A percentile compares a stretch with the other conserved stretches of the same genome.
These are phyloP conservation scores for Penicillium silybi DNA, from an alignment of 495 filamentous ascomycete species.

Conservation along the genomic window DNA sequence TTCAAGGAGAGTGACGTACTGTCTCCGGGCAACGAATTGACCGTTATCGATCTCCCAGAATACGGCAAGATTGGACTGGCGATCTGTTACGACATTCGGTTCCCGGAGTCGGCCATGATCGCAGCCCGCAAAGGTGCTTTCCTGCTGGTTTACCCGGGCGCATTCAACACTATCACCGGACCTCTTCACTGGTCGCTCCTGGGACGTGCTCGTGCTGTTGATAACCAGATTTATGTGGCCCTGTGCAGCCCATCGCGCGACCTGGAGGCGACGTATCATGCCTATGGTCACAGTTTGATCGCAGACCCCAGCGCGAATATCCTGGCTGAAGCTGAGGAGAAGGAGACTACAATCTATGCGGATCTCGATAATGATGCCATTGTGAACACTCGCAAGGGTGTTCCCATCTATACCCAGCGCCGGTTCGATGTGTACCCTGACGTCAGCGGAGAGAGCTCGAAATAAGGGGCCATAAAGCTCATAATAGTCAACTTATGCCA, in stretches of 20 bases:
- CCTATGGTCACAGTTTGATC: conserved; percentile 87
- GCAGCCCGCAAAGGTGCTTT: conserved; percentile 82
- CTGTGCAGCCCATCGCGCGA: conserved; percentile 90
- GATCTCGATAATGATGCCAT: conserved; percentile 70
- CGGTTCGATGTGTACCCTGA: conserved; percentile 96
- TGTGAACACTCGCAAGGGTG: conserved; percentile 71
- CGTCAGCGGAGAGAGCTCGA: conserved; percentile 50
- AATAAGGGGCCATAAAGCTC: conserved; percentile 2
- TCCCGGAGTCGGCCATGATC: conserved; percentile 90
- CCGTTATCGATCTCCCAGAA: conserved; percentile 75
- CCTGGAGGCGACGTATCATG: conserved; percentile 71
- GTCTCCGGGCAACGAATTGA: conserved; percentile 73
- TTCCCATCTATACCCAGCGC: conserved; percentile 80
- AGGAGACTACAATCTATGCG: conserved; percentile 71
- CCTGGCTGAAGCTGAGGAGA: conserved; percentile 67
- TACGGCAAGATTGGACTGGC: conserved; percentile 82
- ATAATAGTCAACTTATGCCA: not conserved
- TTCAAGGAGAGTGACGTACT: conserved; percentile 91
- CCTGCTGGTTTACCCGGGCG: conserved; percentile 84
- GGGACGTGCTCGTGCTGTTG: conserved; percentile 78
- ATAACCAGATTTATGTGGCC: conserved; percentile 94
- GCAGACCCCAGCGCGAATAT: conserved; percentile 86
- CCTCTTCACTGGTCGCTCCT: conserved; percentile 85
- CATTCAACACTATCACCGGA: conserved; percentile 93
- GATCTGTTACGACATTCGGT: conserved; percentile 97